Conservation (phyloP, 371 early-diverging fungal species). For the Mucor racemosus region DNA sequence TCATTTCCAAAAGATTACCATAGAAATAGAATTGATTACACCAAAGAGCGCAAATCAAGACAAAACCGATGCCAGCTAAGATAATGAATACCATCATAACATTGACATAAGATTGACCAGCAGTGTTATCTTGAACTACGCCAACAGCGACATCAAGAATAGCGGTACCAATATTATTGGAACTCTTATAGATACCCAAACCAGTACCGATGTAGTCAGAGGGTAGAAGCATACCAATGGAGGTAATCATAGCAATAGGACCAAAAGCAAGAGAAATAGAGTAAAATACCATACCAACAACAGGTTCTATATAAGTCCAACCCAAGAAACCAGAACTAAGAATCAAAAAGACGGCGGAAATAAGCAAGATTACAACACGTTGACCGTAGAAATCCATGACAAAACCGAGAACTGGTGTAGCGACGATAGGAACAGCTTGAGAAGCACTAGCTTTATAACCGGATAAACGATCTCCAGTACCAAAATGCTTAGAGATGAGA, state of each 20-base stretch:
- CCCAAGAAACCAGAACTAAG: constrained; percentile 50
- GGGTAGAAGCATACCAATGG: constrained; percentile 56
- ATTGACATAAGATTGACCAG: constrained; percentile 36
- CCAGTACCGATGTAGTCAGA: constrained; percentile 60
- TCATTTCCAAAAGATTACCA: constrained; percentile 38
- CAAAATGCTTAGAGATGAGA: constrained; percentile 46
- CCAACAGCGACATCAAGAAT: constrained; percentile 58
- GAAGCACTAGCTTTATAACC: constrained; percentile 61
- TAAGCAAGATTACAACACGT: constrained; percentile 43
- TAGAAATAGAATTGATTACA: constrained; percentile 36
- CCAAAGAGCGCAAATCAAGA: constrained; percentile 36
- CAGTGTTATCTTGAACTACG: constrained; percentile 55
- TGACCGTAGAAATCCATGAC: constrained; percentile 57
- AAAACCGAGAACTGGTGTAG: constrained; percentile 60
- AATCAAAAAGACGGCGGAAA: constrained; percentile 50
- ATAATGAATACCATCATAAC: constrained; percentile 48
- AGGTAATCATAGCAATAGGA: constrained; percentile 58
- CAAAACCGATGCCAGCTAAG: constrained; percentile 40
- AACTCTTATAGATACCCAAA: constrained; percentile 56
- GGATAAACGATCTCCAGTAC: constrained; percentile 41
- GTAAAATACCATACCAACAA: constrained; percentile 58
- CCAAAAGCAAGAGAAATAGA: constrained; percentile 54
- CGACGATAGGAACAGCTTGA: constrained; percentile 58
- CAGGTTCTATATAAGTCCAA: constrained; percentile 45
- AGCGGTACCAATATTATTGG: constrained; percentile 53